These are phyloP conservation scores for Henckelia pumila DNA, from an alignment of 257 asterid species.

Conservation along the genomic window DNA sequence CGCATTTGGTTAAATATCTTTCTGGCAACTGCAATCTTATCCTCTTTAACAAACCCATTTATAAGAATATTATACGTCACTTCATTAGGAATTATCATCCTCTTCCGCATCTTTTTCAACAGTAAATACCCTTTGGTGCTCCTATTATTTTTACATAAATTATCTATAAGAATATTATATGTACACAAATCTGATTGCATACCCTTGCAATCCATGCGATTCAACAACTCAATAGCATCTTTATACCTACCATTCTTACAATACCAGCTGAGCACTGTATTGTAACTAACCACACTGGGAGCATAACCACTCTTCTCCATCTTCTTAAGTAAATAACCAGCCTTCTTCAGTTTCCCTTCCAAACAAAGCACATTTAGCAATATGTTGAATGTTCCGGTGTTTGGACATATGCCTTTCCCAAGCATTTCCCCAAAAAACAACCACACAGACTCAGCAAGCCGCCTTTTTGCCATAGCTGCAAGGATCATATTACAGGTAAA, in stretches of 20 bases:
- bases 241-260: slow-evolving; percentile 76
- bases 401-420: slow-evolving; percentile 55
- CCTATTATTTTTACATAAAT: slow-evolving; percentile 60
- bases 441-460: slow-evolving; percentile 54
- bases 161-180: slow-evolving; percentile 69
- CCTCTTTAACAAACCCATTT: slow-evolving; percentile 78
- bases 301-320: slow-evolving; percentile 92
- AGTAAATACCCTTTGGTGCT: slow-evolving; percentile 77
- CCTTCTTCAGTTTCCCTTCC: slow-evolving; percentile 69
- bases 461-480: slow-evolving; percentile 45
- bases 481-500: slow-evolving; percentile 80
- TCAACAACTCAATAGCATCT: slow-evolving; percentile 63
- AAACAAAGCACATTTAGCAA: slow-evolving; percentile 65
- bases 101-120: slow-evolving; percentile 66
- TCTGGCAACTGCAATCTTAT: slow-evolving; percentile 57
- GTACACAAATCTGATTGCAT: slow-evolving; percentile 72
- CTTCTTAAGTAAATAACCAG: slow-evolving; percentile 54
- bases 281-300: slow-evolving; percentile 79
- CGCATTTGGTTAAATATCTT: slow-evolving; percentile 69
- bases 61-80: slow-evolving; percentile 84
- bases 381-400: slow-evolving; percentile 69
- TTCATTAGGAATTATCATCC: slow-evolving; percentile 63
- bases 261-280: slow-evolving; percentile 76
- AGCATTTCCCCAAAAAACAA: slow-evolving; percentile 70
- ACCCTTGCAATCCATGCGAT: slow-evolving; percentile 74